Conservation (phyloP, 441 rosid genomes). For the Gossypium schwendimanii region DNA sequence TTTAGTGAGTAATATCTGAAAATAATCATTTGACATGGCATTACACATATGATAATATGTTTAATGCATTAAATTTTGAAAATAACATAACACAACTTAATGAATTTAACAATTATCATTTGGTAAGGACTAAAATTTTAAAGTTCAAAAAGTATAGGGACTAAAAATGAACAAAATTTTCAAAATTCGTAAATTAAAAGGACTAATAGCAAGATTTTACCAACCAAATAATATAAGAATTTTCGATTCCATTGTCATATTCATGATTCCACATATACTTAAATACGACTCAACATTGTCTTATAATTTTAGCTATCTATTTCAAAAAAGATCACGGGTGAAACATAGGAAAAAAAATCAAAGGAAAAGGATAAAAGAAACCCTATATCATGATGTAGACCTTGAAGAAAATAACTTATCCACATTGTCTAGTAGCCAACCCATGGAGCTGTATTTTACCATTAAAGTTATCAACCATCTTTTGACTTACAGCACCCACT, state of each 20-base stretch:
- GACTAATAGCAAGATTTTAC: neutral
- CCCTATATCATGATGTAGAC: conserved; percentile 25
- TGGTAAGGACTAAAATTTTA: too few species aligned
- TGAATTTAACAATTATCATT: too few species aligned
- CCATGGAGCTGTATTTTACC: conserved; percentile 9
- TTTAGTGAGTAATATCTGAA: too few species aligned
- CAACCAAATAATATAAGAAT: neutral
- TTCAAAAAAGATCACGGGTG: neutral
- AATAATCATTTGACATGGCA: too few species aligned
- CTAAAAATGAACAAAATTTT: neutral
- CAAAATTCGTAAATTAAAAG: neutral
- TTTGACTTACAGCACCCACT: conserved; percentile 10
- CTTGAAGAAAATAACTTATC: conserved; percentile 8
- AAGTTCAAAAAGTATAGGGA: neutral
- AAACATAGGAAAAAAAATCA: neutral
- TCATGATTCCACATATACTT: neutral
- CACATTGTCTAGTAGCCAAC: conserved; percentile 27
- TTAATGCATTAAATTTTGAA: too few species aligned
- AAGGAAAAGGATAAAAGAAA: conserved; percentile 15
- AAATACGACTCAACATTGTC: neutral
- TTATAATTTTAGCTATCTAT: neutral
- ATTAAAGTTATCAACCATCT: conserved; percentile 15
- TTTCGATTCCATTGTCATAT: neutral
- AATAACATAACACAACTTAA: too few species aligned
- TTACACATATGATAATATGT: too few species aligned